Evolutionary conservation across 192 early-diverging fungal species (phyloP), one percentile per base, ranked within the genome.

Genomic region (Mortierella antarctica): DNA sequence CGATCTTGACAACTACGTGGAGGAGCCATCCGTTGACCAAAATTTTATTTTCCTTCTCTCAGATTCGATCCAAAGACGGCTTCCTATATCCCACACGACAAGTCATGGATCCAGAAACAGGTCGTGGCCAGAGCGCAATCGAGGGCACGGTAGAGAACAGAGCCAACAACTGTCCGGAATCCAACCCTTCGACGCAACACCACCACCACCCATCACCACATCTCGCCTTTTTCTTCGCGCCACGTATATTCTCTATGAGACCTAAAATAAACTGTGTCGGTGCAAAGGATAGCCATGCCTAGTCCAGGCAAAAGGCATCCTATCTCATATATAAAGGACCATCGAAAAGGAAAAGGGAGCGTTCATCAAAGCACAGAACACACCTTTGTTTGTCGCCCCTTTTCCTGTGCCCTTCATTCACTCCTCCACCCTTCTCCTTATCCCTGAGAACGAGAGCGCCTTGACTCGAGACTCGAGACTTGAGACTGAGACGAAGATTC

Each of bases 41-140:
- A 21, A 45, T 44, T 18, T 11, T 55, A 40, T 51, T 45, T 23
- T 50, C 62, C 13, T 18, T 60, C 48, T 51, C 2, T 21, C 62
- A 79, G 76, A 0, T 67, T 79, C 17, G 76, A 79, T 44, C 42
- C 54, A 62, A 71, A 67, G 70, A 67, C 76, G 44, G 42, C 64
- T 1, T 62, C 76, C 3, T 79, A 79, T 67, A 59, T 79, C 18
- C 76, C 76, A 49, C 76, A 79, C 47, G 76, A 79, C 59, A 79
- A 79, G 53, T 79, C 76, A 46, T 79, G 76, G 76, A 79, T 79
- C 31, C 76, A 79, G 20, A 79, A 79, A 55, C 76, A 79, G 20
- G 76, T 79, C 2, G 69, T 79, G 15, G 76, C 57, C 57, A 44
- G 76, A 40, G 76, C 76, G 10, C 76, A 79, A 14, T 71, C 69